phyloP scores from a whole-genome alignment of 179 eudicot species.

The Monotropa hypopitys region DNA sequence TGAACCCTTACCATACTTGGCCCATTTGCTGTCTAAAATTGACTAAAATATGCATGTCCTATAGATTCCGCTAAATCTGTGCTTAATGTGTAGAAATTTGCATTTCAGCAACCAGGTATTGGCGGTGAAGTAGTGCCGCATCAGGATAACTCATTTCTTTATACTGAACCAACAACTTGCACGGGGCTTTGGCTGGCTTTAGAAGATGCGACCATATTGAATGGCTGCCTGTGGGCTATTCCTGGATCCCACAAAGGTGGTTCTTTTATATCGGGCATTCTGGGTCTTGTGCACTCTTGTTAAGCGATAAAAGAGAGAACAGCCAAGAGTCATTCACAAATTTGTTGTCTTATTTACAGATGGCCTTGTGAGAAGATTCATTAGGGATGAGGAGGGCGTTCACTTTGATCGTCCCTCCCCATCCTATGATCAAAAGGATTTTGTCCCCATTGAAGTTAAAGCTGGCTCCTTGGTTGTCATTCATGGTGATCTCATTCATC shows the following conservation, averaged over 20 bases:
- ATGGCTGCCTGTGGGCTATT: constrained; percentile 99
- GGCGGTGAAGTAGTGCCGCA: constrained; percentile 99
- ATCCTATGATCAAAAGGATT: constrained; percentile 60
- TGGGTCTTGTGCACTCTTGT: not conserved
- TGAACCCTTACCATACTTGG: not conserved
- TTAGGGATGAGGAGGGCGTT: constrained; percentile 74
- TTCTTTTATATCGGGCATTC: not conserved
- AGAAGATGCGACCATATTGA: constrained; percentile 70
- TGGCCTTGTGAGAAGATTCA: constrained; percentile 80
- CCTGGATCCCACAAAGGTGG: constrained; percentile 89
- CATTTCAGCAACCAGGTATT: constrained; percentile 90
- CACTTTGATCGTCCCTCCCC: constrained; percentile 82
- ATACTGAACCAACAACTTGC: constrained; percentile 80
- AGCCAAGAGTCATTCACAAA: not conserved
- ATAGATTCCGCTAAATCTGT: not conserved
- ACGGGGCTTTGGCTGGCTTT: constrained; percentile 94
- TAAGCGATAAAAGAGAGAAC: not conserved
- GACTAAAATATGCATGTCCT: not conserved
- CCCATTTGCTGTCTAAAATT: not conserved
- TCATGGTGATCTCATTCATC: constrained; percentile 95
- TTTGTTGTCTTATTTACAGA: constrained; percentile 21
- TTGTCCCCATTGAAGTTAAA: constrained; percentile 83
- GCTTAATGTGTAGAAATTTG: not conserved
- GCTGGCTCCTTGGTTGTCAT: constrained; percentile 83
- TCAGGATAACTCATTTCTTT: constrained; percentile 92